Percentiles rank a stretch among this genome's conserved stretches.
Conservation (phyloP, 176 grass and related monocot species). For the Puya raimondii region DNA sequence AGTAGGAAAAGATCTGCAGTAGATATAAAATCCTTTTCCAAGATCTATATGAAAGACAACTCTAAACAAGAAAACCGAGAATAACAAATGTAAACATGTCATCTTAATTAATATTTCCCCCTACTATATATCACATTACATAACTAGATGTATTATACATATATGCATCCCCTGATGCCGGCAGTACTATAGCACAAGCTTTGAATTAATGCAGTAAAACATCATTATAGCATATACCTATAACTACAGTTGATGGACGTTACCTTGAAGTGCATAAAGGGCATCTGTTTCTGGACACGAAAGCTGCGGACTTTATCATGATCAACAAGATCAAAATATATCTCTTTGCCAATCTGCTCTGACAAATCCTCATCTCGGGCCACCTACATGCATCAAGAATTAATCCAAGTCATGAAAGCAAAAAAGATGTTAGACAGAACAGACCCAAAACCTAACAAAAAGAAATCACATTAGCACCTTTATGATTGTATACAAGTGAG, state of each 20-base stretch:
- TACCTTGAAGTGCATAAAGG: conserved; percentile 57
- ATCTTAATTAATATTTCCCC: no score
- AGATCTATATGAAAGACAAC: no score
- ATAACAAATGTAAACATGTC: no score
- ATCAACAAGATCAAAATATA: conserved; percentile 59
- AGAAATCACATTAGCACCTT: conserved; percentile 32
- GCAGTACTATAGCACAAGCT: no score
- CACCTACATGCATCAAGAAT: conserved; percentile 30
- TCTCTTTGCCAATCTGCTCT: conserved; percentile 51
- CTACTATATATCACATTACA: no score
- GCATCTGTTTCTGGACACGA: conserved; percentile 39
- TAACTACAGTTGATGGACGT: neutral
- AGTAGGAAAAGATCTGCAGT: no score
- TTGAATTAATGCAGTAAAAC: no score
- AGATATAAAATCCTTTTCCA: no score
- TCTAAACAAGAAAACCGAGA: no score
- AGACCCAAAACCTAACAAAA: neutral
- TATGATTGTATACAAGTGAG: conserved; percentile 62
- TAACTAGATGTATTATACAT: no score
- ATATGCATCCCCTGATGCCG: no score
- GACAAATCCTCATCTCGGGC: conserved; percentile 41
- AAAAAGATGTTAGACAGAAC: conserved; percentile 1
- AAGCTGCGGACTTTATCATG: conserved; percentile 51
- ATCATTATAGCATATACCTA: neutral
- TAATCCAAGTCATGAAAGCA: conserved; percentile 15